Evolutionary conservation across 2,329 filamentous ascomycete genomes (phyloP), one percentile per base, ranked within the genome.

Genomic region (Myriangium duriaei): DNA sequence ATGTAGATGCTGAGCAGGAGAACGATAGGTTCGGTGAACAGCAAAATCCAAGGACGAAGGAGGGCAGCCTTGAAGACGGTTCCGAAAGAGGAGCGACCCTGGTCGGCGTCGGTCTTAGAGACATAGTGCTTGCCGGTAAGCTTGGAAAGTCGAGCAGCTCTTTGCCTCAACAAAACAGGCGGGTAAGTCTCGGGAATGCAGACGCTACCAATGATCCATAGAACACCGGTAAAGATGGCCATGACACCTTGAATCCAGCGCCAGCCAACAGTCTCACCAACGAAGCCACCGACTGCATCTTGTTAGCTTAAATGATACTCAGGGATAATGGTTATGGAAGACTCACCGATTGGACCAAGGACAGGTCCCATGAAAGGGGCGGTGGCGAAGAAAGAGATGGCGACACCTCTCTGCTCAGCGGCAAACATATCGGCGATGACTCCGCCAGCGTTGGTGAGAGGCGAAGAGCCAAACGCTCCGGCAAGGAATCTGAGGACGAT

Each of bases 11-110:
- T 72, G 3, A 75, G 63, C 7, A 81, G 60, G 9, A 79, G 53
- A 15, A 81, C 74, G 45, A 81, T 83, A 2, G 79, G 79, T 51
- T 84, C 79, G 40, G 62, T 61, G 62, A 83, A 78, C 5, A 84
- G 67, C 37, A 84, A 66, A 32, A 78, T 62, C 75, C 78, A 80
- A 1, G 80, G 79, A 3, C 79, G 67, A 34, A 68, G 63, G n/a
- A 81, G 61, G 3, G 72, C 68, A 2, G 68, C 65, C 39, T 65
- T 65, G 52, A 79, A 69, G 28, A 71, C 67, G 38, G 54, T 47
- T 15, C 34, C 43, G 26, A 56, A 47, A 2, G 48, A 52, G 6
- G 46, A 49, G 1, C 46, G 43, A n/a, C 64, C 64, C 35, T 62
- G 57, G 19, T 58, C 49, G 28, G 55, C 49, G 30, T 60, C 56